Conservation (phyloP, 495 filamentous ascomycete species). For the Podospora didyma region DNA sequence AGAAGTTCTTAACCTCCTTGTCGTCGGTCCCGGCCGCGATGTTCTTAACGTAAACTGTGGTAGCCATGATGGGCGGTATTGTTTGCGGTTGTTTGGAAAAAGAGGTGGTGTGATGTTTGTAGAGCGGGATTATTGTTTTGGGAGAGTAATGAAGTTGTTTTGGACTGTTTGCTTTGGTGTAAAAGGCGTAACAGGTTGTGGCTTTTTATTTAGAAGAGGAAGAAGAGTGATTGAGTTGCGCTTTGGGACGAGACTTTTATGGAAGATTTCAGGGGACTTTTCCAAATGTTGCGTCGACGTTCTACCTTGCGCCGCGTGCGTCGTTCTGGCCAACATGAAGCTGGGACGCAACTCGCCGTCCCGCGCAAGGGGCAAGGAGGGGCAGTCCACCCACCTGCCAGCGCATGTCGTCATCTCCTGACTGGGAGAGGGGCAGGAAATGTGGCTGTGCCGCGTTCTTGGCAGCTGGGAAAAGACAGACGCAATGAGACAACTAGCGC, state of each 20-base stretch:
- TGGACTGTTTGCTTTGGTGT: not conserved
- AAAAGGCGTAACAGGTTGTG: not conserved
- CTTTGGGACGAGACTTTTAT: not conserved
- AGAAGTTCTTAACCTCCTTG: constrained; percentile 93
- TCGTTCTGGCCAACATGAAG: not conserved
- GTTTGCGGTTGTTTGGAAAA: constrained; percentile 3
- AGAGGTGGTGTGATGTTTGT: constrained; percentile 2
- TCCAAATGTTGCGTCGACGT: not conserved
- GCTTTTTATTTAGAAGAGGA: not conserved
- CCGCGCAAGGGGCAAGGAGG: constrained; percentile 1
- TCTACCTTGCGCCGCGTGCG: not conserved
- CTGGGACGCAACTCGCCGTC: not conserved
- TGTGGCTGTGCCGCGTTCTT: constrained; percentile 18
- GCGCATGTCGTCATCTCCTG: constrained; percentile 29
- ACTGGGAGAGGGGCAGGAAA: constrained; percentile 6
- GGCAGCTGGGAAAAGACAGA: not conserved
- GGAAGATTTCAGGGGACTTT: not conserved
- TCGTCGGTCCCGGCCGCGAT: constrained; percentile 77
- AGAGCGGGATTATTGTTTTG: not conserved
- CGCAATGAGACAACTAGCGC: not conserved
- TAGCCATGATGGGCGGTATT: constrained; percentile 19
- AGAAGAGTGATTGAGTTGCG: not conserved
- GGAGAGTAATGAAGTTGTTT: not conserved
- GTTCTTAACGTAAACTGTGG: constrained; percentile 62
- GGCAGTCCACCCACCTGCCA: constrained; percentile 3